Evolutionary conservation across 1,284 basidiomycete genomes (phyloP).

Genomic region (Phenoliferia sp.): DNA sequence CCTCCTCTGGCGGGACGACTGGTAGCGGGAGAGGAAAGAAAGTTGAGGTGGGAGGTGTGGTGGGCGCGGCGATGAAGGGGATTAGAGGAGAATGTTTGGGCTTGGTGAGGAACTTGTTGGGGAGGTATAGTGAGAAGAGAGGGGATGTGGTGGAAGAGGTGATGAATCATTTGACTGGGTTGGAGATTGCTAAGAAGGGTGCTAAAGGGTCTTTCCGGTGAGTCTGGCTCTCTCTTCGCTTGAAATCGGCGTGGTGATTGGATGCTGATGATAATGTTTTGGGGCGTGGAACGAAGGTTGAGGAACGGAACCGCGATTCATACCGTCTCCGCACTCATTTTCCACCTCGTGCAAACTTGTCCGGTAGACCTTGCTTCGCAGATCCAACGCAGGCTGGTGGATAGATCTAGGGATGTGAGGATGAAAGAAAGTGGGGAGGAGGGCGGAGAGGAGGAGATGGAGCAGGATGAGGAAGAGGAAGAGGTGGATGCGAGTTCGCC

Average conservation of each 20-base stretch:
- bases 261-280: neutral
- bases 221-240: slow-evolving; percentile 32
- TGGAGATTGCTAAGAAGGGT: slow-evolving; percentile 82
- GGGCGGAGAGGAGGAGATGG: slow-evolving; percentile 5
- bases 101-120: slow-evolving; percentile 63
- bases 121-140: slow-evolving; percentile 79
- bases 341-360: slow-evolving; percentile 93
- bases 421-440: neutral
- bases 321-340: slow-evolving; percentile 81
- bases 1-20: too few species aligned
- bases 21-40: slow-evolving; percentile 2
- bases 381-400: slow-evolving; percentile 40
- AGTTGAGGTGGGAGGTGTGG: slow-evolving; percentile 34
- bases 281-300: slow-evolving; percentile 36
- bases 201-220: slow-evolving; percentile 64
- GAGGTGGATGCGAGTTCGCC: neutral
- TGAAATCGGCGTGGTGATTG: too few species aligned
- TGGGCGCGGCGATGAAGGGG: slow-evolving; percentile 10
- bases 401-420: slow-evolving; percentile 54
- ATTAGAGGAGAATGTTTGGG: slow-evolving; percentile 13
- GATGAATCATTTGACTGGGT: slow-evolving; percentile 75
- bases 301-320: slow-evolving; percentile 65
- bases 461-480: neutral
- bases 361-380: slow-evolving; percentile 67
- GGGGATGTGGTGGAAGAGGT: slow-evolving; percentile 97